phyloP scores from a whole-genome alignment of 2,329 filamentous ascomycete genomes.

The Catunica adiposa region DNA sequence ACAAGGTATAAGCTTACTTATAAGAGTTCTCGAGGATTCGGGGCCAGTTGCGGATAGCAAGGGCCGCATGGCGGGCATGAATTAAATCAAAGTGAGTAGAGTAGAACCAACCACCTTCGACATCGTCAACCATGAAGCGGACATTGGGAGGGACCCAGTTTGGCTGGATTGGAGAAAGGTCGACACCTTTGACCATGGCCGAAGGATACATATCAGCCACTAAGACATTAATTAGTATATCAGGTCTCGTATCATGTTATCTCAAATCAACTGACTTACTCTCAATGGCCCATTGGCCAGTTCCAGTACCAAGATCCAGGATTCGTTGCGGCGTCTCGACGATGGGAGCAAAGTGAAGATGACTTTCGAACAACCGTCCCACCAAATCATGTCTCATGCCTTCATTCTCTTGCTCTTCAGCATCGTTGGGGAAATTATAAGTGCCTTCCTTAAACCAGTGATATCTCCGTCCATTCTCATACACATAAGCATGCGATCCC shows the following conservation, averaged over 20 bases:
- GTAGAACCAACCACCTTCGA: conserved; percentile 40
- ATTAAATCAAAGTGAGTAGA: conserved; percentile 42
- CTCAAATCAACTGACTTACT: conserved; percentile 20
- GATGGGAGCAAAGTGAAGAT: conserved; percentile 37
- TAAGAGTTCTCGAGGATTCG: conserved; percentile 29
- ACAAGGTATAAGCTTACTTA: conserved; percentile 24
- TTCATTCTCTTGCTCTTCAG: conserved; percentile 40
- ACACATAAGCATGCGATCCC: conserved; percentile 12
- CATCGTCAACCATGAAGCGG: conserved; percentile 39
- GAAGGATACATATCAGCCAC: conserved; percentile 28
- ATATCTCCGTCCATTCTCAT: conserved; percentile 20
- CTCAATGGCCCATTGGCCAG: conserved; percentile 43
- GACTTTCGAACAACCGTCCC: conserved; percentile 30
- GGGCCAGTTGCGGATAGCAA: conserved; percentile 40
- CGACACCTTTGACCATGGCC: conserved; percentile 33
- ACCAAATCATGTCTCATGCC: conserved; percentile 40
- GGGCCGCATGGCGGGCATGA: conserved; percentile 39
- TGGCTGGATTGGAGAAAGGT: conserved; percentile 43
- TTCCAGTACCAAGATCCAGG: conserved; percentile 42
- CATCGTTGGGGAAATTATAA: conserved; percentile 45
- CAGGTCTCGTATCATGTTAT: background rate
- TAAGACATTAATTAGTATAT: conserved; percentile 17
- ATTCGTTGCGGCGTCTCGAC: conserved; percentile 30
- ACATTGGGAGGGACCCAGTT: conserved; percentile 38
- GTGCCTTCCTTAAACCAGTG: conserved; percentile 27